A percentile compares a stretch with the other conserved stretches of the same genome.
Conservation (phyloP, 2,329 filamentous ascomycete species). For the Metarhizium rileyi region DNA sequence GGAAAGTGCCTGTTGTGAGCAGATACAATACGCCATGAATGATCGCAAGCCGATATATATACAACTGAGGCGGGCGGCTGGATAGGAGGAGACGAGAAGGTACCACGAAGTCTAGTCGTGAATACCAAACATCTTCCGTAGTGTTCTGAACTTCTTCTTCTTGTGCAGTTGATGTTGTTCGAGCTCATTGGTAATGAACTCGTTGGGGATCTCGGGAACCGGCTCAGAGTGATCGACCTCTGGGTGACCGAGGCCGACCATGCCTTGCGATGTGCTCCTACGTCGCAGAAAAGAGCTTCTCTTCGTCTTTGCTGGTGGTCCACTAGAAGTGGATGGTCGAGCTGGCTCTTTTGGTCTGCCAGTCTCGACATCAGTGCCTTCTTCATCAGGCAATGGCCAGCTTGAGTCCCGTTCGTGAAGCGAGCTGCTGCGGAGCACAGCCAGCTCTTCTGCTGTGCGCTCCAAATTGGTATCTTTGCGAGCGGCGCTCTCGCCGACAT, state of each 20-base stretch:
- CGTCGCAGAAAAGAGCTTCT: slow-evolving; percentile 25
- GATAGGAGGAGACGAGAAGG: slow-evolving; percentile 5
- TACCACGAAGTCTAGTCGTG: slow-evolving; percentile 28
- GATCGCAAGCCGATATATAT: not conserved
- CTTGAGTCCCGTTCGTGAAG: slow-evolving; percentile 20
- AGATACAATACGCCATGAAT: not conserved
- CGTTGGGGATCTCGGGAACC: slow-evolving; percentile 4
- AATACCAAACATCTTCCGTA: slow-evolving; percentile 55
- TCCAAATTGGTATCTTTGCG: slow-evolving; percentile 54
- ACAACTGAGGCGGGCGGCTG: not conserved
- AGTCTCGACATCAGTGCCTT: slow-evolving; percentile 20
- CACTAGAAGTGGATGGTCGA: slow-evolving; percentile 26
- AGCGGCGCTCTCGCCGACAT: slow-evolving; percentile 46
- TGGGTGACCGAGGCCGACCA: slow-evolving; percentile 12
- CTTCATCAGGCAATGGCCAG: slow-evolving; percentile 24
- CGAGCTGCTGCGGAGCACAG: slow-evolving; percentile 29
- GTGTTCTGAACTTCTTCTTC: slow-evolving; percentile 58
- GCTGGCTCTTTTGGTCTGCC: slow-evolving; percentile 15
- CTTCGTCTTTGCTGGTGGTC: slow-evolving; percentile 8
- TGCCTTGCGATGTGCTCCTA: slow-evolving; percentile 27
- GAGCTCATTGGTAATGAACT: not conserved
- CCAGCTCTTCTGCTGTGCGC: slow-evolving; percentile 43
- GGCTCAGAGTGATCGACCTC: slow-evolving; percentile 9
- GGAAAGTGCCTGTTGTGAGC: too few species aligned
- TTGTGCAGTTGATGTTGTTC: slow-evolving; percentile 17